These are phyloP conservation scores for Cyclospora cayetanensis DNA, from an alignment of 169 alveolate genomes.

Conservation along the genomic window DNA sequence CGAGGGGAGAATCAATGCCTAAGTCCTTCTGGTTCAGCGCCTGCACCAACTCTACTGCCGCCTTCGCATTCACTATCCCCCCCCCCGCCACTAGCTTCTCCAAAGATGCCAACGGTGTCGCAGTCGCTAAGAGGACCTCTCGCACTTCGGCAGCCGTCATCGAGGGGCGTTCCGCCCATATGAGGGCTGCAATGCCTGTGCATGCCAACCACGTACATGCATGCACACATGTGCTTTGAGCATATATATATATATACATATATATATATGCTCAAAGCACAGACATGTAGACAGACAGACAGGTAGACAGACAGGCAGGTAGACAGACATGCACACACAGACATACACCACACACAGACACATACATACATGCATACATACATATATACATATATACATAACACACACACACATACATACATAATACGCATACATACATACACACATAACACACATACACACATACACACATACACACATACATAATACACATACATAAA, in stretches of 20 bases:
- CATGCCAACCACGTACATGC: neutral
- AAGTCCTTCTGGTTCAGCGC: neutral
- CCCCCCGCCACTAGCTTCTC: neutral
- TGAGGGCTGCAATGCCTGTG: slow-evolving; percentile 51
- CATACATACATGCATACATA: neutral
- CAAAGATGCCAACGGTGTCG: neutral
- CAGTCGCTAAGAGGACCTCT: neutral
- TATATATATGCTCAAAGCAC: neutral
- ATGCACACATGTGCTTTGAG: no score
- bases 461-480: neutral
- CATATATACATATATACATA: neutral
- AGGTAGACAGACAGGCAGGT: neutral
- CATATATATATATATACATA: neutral
- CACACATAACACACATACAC: neutral
- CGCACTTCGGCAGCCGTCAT: slow-evolving; percentile 62
- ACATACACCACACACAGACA: neutral
- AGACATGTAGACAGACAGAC: neutral
- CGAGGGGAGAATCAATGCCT: neutral
- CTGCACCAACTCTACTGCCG: slow-evolving; percentile 14
- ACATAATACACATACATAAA: neutral
- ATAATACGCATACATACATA: neutral
- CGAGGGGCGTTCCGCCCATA: slow-evolving; percentile 31
- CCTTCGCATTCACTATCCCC: neutral
- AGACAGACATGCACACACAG: neutral
- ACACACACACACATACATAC: neutral